Conservation (phyloP, 768 basidiomycete genomes). For the Pleurotus djamor region DNA sequence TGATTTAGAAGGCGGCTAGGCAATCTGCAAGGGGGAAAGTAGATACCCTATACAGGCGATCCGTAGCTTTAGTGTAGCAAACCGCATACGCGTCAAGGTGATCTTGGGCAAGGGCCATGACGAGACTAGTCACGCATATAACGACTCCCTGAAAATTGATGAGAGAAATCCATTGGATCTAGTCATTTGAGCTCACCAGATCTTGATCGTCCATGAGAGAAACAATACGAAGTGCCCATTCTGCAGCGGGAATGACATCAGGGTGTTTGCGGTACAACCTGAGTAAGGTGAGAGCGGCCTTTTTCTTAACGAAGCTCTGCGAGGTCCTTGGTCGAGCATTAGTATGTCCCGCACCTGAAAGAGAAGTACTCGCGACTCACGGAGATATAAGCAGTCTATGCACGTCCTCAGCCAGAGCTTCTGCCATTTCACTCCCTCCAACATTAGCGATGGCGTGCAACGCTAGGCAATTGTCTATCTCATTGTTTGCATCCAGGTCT, state of each 20-base stretch:
- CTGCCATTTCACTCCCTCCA: slow-evolving; percentile 98
- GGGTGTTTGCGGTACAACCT: slow-evolving; percentile 96
- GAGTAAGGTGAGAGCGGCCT: slow-evolving; percentile 91
- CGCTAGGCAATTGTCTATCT: slow-evolving; percentile 94
- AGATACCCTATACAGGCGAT: slow-evolving; percentile 78
- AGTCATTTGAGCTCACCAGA: slow-evolving; percentile 45
- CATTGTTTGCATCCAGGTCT: slow-evolving; percentile 92
- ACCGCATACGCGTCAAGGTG: slow-evolving; percentile 87
- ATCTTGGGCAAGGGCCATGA: slow-evolving; percentile 94
- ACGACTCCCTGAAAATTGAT: slow-evolving; percentile 75
- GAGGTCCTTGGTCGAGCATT: slow-evolving; percentile 51
- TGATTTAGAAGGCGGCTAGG: background rate
- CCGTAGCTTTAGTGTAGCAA: slow-evolving; percentile 94
- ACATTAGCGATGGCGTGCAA: slow-evolving; percentile 98
- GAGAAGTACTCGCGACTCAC: slow-evolving; percentile 40
- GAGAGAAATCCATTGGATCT: slow-evolving; percentile 6
- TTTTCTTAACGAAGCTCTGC: slow-evolving; percentile 95
- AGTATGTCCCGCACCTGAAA: background rate
- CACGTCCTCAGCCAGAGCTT: slow-evolving; percentile 90
- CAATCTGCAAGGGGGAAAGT: background rate
- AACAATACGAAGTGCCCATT: slow-evolving; percentile 95
- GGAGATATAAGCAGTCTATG: slow-evolving; percentile 94
- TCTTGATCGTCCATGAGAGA: slow-evolving; percentile 95
- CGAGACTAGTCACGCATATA: slow-evolving; percentile 88
- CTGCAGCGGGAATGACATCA: slow-evolving; percentile 86